A percentile compares a stretch with the other conserved stretches of the same genome.
Evolutionary conservation across 331 rosid species (phyloP).

Genomic region (Quercus tomentella): DNA sequence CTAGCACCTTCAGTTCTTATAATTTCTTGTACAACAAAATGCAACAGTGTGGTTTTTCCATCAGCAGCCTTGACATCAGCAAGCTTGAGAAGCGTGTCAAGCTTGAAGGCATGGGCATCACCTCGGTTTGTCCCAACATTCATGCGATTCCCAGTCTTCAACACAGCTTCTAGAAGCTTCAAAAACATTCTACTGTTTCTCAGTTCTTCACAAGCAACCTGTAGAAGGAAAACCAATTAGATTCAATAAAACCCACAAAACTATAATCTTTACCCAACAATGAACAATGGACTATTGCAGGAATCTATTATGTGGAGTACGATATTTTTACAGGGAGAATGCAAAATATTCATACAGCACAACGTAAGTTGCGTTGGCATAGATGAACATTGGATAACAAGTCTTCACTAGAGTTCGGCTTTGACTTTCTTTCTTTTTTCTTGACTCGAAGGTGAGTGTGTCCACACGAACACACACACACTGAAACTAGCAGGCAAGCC

Average conservation of each 20-base stretch:
- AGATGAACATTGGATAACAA: no score
- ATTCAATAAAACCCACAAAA: not conserved
- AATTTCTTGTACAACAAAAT: constrained; percentile 95
- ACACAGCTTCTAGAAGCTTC: constrained; percentile 94
- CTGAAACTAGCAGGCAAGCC: no score
- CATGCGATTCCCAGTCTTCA: constrained; percentile 98
- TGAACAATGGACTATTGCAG: not conserved
- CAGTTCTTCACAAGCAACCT: constrained; percentile 93
- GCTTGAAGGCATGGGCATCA: constrained; percentile 96
- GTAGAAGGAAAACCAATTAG: constrained; percentile 6
- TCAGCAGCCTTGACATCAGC: constrained; percentile 89
- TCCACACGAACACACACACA: no score
- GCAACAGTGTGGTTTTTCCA: constrained; percentile 90
- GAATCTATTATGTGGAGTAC: not conserved
- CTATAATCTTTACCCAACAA: not conserved
- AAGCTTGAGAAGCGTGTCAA: constrained; percentile 93
- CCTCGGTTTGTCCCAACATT: constrained; percentile 98
- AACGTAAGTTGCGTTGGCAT: no score
- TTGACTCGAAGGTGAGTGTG: no score
- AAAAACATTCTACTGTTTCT: constrained; percentile 90
- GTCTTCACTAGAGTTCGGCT: no score
- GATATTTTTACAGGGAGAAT: no score
- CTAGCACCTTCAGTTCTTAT: constrained; percentile 87
- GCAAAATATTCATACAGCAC: no score
- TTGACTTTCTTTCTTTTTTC: no score